Base-by-base conservation (phyloP, 129 eudicot species). In the Oenanthe sinensis region DNA sequence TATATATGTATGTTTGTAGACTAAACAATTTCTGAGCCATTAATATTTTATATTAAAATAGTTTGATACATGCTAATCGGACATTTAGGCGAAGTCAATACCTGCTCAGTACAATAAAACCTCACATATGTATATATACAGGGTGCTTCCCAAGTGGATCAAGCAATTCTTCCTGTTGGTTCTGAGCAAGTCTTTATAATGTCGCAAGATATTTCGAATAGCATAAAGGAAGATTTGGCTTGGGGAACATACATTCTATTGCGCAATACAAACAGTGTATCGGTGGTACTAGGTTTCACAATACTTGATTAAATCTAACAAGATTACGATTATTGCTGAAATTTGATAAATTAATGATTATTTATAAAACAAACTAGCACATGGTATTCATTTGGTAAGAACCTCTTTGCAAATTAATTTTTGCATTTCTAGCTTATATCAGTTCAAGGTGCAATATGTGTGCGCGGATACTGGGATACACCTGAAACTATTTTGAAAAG, bases 391-490 rank as follows among this genome's bases (percentile, higher is more conserved):
- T n/a, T 60, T 65, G 19, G 9, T 15, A 52, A 24, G 19, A 48
- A 48, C 3, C 52, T 48, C 52, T 48, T 48, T 24, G 33, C 33
- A n/a, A 74, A 44, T 71, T 86, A 45, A 79, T 45, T 81, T 82
- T 6, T 79, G 22, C 52, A 48, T 22, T 76, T 79, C 40, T 81
- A 91, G 98, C 96, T 92, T 79, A 88, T 95, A 82, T 91, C 79
- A 43, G 76, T 87, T 47, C 77, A 86, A 72, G 92, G 86, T 85
- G 90, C 84, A 74, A 26, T 90, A 30, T 95, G 98, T 39, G 86
- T 84, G 71, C 96, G 97, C 79, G 98, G 98, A 84, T 95, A 95
- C 81, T 95, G 97, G 98, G 87, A 82, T 80, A 82, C 82, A 47
- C 94, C 98, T 6, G 87, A 85, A 82, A 85, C 77, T 79, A 50